Percentiles rank a stretch among this genome's conserved stretches.
Conservation (phyloP, 208 protist species). For the Crithidia expoeki region DNA sequence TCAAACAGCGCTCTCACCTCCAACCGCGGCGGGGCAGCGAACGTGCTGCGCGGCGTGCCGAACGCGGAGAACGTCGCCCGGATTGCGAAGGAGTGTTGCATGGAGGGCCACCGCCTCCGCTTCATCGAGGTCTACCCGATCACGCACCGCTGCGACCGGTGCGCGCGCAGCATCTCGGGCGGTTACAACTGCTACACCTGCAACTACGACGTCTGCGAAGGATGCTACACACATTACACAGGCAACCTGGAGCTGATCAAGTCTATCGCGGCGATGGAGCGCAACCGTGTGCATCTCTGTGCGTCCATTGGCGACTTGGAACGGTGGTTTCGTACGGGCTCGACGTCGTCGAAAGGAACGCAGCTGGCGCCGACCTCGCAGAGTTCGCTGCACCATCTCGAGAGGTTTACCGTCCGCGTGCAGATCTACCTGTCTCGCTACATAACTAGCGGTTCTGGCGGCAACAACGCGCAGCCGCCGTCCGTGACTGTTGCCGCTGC, state of each 20-base stretch:
- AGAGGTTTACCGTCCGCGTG: constrained; percentile 56
- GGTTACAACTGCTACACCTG: constrained; percentile 60
- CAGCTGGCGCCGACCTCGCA: constrained; percentile 65
- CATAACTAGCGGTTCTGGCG: constrained; percentile 2
- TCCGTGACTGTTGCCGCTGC: constrained; percentile 1
- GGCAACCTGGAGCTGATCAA: constrained; percentile 40
- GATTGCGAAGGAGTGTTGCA: constrained; percentile 55
- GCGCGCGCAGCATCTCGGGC: constrained; percentile 28
- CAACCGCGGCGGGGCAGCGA: constrained; percentile 11
- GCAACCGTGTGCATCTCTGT: constrained; percentile 72
- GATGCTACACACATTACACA: constrained; percentile 52
- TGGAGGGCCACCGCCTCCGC: constrained; percentile 55
- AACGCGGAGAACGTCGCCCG: constrained; percentile 6
- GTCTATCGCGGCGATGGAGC: constrained; percentile 22
- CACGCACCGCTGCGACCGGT: constrained; percentile 43
- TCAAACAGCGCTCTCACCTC: constrained; percentile 9
- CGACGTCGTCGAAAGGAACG: constrained; percentile 73
- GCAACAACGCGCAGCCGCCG: background rate
- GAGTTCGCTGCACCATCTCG: constrained; percentile 58
- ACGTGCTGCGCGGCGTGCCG: constrained; percentile 15
- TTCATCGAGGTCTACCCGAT: constrained; percentile 21
- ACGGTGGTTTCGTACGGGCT: constrained; percentile 81
- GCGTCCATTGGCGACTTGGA: constrained; percentile 80
- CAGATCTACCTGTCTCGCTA: constrained; percentile 52
- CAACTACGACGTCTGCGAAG: constrained; percentile 59